Base-by-base conservation (phyloP, 768 basidiomycete genomes). In the Serendipita sp. region DNA sequence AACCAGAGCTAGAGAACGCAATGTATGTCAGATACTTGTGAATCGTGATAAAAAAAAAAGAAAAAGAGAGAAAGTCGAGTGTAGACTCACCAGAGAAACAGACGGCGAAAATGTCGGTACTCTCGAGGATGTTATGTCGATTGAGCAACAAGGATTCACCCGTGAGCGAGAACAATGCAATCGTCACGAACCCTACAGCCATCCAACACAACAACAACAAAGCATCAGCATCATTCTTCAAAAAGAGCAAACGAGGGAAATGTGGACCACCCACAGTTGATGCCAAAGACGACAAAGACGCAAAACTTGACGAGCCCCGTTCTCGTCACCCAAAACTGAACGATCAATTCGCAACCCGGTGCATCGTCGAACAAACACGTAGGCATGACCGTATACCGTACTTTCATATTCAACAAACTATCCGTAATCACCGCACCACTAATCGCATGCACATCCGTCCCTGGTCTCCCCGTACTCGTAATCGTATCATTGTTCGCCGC, bases 301-400 rank as follows among this genome's bases (percentile, higher is more conserved):
- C 13, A 11, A 60, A 60, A 60, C 55, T 60, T 60, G 55, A 60
- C 55, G 23, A 60, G 55, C 8, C 55, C 55, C 55, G 55, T 60
- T 60, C 55, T 10, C 5, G 18, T 34, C 3, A 60, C 55, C 55
- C 33, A 34, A 11, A 60, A 6, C 34, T 29, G 23, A 6, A 60
- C 34, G 27, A 36, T 60, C 16, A 60, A 34, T 34, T 60, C 55
- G 2, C 55, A 60, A 3, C 55, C 55, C 3, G 23, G 23, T 27
- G 8, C 16, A 0, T 34, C 33, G 1, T 34, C 23, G 8, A 31
- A 6, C 6, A 27, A 36, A 34, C 55, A 60, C 6, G 55, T 27
- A 1, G 55, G 3, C 23, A 8, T 31, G 16, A 36, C 34, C 10
- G 6, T 60, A 4, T 10, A 4, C 23, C 33, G 1, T 1, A 60